Conservation (phyloP, 768 basidiomycete genomes). For the Suillus sp. region DNA sequence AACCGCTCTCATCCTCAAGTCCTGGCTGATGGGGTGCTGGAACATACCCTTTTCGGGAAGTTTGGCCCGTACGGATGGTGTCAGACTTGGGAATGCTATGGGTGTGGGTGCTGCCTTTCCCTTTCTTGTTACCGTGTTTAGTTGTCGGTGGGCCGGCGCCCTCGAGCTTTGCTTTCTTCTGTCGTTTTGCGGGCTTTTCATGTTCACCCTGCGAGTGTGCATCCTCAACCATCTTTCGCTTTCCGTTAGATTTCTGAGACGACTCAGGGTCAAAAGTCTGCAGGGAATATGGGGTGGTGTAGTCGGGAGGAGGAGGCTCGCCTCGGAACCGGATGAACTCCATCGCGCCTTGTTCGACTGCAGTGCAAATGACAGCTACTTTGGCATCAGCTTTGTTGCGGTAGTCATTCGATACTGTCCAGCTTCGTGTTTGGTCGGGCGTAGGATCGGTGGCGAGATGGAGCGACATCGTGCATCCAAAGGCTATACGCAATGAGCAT, state of each 20-base stretch:
- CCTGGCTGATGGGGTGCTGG: slow-evolving; percentile 22
- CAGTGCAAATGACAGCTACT: slow-evolving; percentile 52
- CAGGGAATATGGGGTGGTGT: slow-evolving; percentile 41
- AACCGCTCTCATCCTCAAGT: slow-evolving; percentile 22
- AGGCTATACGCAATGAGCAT: slow-evolving; percentile 41
- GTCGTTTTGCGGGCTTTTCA: slow-evolving; percentile 27
- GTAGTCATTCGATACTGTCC: slow-evolving; percentile 51
- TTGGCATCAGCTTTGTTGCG: slow-evolving; percentile 63
- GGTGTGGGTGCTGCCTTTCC: slow-evolving; percentile 17
- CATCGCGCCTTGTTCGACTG: slow-evolving; percentile 56
- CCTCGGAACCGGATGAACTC: slow-evolving; percentile 64
- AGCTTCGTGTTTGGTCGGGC: slow-evolving; percentile 43
- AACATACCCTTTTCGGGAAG: slow-evolving; percentile 13
- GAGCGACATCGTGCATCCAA: slow-evolving; percentile 52
- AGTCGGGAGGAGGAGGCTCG: slow-evolving; percentile 41
- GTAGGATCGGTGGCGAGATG: slow-evolving; percentile 37
- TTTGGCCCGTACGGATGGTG: slow-evolving; percentile 17
- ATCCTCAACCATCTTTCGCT: slow-evolving; percentile 38
- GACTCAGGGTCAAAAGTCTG: slow-evolving; percentile 25
- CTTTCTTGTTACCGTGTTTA: slow-evolving; percentile 7
- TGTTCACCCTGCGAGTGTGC: background rate
- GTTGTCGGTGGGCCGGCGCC: background rate
- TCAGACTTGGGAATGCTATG: slow-evolving; percentile 22
- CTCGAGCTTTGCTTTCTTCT: slow-evolving; percentile 27
- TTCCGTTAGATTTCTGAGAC: slow-evolving; percentile 22